phyloP scores from a whole-genome alignment of 2,329 filamentous ascomycete genomes.

The Pyricularia pennisetigena region DNA sequence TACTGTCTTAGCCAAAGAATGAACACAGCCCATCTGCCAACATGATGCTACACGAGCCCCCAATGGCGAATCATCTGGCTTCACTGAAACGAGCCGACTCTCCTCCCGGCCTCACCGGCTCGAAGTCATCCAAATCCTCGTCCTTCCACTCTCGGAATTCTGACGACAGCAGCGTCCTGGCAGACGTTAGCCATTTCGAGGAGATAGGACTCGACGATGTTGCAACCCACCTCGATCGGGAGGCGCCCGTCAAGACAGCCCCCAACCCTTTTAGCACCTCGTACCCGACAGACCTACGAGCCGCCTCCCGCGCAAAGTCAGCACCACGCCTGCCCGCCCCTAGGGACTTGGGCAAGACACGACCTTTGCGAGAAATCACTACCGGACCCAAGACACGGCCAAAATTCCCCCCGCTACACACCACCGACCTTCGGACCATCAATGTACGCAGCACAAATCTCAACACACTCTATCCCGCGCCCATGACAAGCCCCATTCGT shows the following conservation, averaged over 20 bases:
- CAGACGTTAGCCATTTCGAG: constrained; percentile 78
- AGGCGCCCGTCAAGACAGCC: constrained; percentile 24
- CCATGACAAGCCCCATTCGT: constrained; percentile 17
- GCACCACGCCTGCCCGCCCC: constrained; percentile 19
- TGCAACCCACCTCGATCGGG: constrained; percentile 21
- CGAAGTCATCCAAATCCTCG: constrained; percentile 85
- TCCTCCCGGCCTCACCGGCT: constrained; percentile 68
- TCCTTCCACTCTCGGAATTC: constrained; percentile 74
- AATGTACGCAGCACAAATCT: constrained; percentile 43
- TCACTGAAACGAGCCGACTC: constrained; percentile 45
- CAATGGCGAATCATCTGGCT: constrained; percentile 25
- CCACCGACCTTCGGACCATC: constrained; percentile 30
- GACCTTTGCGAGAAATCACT: constrained; percentile 22
- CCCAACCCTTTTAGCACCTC: constrained; percentile 40
- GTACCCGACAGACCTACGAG: constrained; percentile 31
- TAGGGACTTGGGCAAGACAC: constrained; percentile 19
- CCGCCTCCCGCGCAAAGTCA: constrained; percentile 15
- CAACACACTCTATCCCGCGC: constrained; percentile 20
- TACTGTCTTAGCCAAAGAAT: neutral
- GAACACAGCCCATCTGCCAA: constrained; percentile 7
- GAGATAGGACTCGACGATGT: constrained; percentile 77
- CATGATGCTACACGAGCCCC: constrained; percentile 30
- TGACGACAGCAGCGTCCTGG: constrained; percentile 59
- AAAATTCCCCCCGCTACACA: constrained; percentile 33
- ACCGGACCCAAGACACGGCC: constrained; percentile 25